Percentiles rank a stretch among this genome's conserved stretches.
These are phyloP conservation scores for Crithidia thermophila DNA, from an alignment of 208 protist genomes.

Conservation along the genomic window DNA sequence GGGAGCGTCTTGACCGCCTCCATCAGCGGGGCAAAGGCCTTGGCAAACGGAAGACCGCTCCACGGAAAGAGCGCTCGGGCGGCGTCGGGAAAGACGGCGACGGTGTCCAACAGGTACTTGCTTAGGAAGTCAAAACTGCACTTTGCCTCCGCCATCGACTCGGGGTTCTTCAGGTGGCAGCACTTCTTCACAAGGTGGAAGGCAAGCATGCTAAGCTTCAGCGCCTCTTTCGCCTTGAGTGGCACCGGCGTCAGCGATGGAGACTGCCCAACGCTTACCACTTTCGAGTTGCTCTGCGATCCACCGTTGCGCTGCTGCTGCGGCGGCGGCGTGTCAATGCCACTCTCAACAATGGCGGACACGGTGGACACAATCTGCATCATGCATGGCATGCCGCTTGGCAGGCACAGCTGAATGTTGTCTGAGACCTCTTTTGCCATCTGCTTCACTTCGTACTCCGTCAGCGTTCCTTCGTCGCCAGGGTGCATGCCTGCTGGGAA, in stretches of 20 bases:
- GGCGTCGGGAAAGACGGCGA: constrained; percentile 51
- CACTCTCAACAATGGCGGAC: constrained; percentile 40
- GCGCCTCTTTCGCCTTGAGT: constrained; percentile 57
- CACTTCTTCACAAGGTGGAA: constrained; percentile 80
- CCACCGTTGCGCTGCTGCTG: constrained; percentile 10
- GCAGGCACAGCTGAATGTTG: constrained; percentile 58
- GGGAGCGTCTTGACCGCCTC: constrained; percentile 28
- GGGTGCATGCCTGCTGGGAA: constrained; percentile 40
- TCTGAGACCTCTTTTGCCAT: constrained; percentile 56
- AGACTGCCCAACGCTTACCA: constrained; percentile 18
- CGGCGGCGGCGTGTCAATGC: constrained; percentile 7
- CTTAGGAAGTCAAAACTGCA: constrained; percentile 67
- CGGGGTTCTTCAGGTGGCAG: constrained; percentile 77
- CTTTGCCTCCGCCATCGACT: constrained; percentile 73
- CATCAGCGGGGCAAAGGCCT: constrained; percentile 48
- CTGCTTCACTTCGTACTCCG: constrained; percentile 40
- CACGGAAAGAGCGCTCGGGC: constrained; percentile 59
- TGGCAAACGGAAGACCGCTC: constrained; percentile 50
- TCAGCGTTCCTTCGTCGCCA: constrained; percentile 32
- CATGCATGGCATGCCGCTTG: constrained; percentile 58
- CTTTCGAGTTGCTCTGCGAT: background rate
- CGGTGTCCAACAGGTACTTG: constrained; percentile 57
- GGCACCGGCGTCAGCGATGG: constrained; percentile 58
- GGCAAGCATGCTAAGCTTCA: constrained; percentile 65
- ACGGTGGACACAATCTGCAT: constrained; percentile 78